Conservation (phyloP, 2,329 filamentous ascomycete species). For the Aspergillus viridinutans region DNA sequence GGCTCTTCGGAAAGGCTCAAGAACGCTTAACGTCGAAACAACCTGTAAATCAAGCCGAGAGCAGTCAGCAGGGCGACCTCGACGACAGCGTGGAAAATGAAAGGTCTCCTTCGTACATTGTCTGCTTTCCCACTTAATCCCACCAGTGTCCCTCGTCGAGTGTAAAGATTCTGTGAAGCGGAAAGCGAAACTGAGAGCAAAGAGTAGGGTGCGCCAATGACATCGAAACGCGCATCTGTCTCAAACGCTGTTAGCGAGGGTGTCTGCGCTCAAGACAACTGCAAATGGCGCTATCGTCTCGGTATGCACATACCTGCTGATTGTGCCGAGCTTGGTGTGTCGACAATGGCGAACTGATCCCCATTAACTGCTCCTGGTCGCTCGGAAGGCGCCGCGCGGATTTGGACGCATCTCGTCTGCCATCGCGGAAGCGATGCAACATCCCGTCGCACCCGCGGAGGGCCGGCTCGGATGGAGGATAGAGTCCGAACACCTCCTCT, state of each 20-base stretch:
- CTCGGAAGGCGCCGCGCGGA: slow-evolving; percentile 41
- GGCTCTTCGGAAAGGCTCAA: slow-evolving; percentile 77
- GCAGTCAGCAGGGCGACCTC: background rate
- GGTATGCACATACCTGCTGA: slow-evolving; percentile 36
- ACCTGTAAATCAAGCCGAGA: slow-evolving; percentile 50
- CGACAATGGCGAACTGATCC: slow-evolving; percentile 33
- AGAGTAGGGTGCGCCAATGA: slow-evolving; percentile 86
- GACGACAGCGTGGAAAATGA: background rate
- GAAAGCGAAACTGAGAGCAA: slow-evolving; percentile 90
- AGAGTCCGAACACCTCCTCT: slow-evolving; percentile 32
- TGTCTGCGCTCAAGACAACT: background rate
- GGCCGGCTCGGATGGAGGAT: slow-evolving; percentile 29
- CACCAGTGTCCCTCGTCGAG: slow-evolving; percentile 83
- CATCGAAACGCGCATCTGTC: slow-evolving; percentile 88
- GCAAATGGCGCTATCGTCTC: background rate
- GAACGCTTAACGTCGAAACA: slow-evolving; percentile 80
- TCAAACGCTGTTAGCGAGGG: slow-evolving; percentile 11
- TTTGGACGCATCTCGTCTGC: slow-evolving; percentile 38
- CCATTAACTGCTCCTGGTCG: slow-evolving; percentile 35
- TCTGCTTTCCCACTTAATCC: slow-evolving; percentile 85
- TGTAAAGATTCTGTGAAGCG: slow-evolving; percentile 89
- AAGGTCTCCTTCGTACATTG: slow-evolving; percentile 58
- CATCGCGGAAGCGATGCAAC: slow-evolving; percentile 17
- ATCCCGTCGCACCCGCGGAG: slow-evolving; percentile 20
- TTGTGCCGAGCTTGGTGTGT: slow-evolving; percentile 36